Conservation (phyloP, 495 filamentous ascomycete species). For the Aspergillus nidulans region DNA sequence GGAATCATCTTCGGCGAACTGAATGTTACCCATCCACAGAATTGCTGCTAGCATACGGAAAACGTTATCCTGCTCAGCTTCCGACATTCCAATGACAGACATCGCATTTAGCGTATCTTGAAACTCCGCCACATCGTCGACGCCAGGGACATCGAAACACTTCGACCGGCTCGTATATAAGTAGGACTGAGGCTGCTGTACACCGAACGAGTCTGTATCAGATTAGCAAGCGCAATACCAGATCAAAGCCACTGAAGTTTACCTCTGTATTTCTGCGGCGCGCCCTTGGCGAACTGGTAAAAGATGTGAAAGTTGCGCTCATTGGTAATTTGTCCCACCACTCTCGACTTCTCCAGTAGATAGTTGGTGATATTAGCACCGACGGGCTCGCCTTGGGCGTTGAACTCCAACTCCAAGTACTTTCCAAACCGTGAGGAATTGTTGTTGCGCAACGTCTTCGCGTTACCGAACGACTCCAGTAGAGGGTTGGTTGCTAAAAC, state of each 20-base stretch:
- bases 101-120: conserved; percentile 89
- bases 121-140: conserved; percentile 90
- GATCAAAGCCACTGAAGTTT: conserved; percentile 10
- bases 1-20: conserved; percentile 80
- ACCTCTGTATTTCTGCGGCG: conserved; percentile 77
- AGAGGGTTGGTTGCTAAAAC: conserved; percentile 96
- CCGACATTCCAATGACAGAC: conserved; percentile 83
- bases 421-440: conserved; percentile 98
- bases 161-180: conserved; percentile 92
- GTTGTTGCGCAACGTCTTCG: conserved; percentile 96
- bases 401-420: conserved; percentile 97
- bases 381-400: conserved; percentile 84
- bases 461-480: conserved; percentile 96
- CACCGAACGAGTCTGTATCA: conserved; percentile 67
- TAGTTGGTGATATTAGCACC: conserved; percentile 99
- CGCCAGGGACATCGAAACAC: conserved; percentile 87
- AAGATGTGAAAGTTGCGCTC: conserved; percentile 99
- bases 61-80: conserved; percentile 90
- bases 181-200: conserved; percentile 91
- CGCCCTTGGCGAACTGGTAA: conserved; percentile 97
- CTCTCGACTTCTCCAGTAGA: conserved; percentile 88
- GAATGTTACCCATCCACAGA: conserved; percentile 91
- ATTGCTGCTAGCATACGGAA: conserved; percentile 94
- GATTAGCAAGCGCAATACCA: conserved; percentile 9
- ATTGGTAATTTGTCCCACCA: conserved; percentile 91